Evolutionary conservation across 2,329 filamentous ascomycete genomes (phyloP).

Genomic region (Ceratocystis alfenasii): DNA sequence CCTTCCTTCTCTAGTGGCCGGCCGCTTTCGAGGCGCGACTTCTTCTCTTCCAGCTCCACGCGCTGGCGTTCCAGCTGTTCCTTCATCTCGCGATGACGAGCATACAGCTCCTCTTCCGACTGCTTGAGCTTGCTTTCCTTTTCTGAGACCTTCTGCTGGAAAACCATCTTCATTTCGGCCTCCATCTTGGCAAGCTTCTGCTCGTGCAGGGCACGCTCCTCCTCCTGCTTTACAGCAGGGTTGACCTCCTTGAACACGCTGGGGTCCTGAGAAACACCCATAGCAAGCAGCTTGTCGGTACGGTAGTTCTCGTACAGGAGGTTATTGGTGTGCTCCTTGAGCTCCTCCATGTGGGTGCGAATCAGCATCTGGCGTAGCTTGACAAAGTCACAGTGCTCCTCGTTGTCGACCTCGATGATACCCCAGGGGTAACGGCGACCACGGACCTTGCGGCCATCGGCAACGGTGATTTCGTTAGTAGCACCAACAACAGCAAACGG

Average conservation of each 20-base stretch:
- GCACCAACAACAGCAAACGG: slow-evolving; percentile 97
- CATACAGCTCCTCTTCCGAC: slow-evolving; percentile 97
- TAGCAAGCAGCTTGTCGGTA: slow-evolving; percentile 95
- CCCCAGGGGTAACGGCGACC: slow-evolving; percentile 97
- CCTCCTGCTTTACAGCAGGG: slow-evolving; percentile 98
- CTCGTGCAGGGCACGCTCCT: slow-evolving; percentile 94
- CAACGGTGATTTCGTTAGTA: slow-evolving; percentile 81
- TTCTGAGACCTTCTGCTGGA: slow-evolving; percentile 99
- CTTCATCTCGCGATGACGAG: slow-evolving; percentile 98
- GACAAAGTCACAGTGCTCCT: slow-evolving; percentile 99
- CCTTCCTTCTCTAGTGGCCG: slow-evolving; percentile 93
- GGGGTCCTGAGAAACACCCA: slow-evolving; percentile 97
- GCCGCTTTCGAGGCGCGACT: slow-evolving; percentile 84
- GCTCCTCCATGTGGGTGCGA: slow-evolving; percentile 99
- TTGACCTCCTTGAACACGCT: slow-evolving; percentile 99
- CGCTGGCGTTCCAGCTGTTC: slow-evolving; percentile 95
- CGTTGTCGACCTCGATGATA: slow-evolving; percentile 97
- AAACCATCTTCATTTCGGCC: slow-evolving; percentile 99
- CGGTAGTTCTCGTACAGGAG: slow-evolving; percentile 98
- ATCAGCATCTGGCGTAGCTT: slow-evolving; percentile 99
- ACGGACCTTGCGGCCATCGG: slow-evolving; percentile 89
- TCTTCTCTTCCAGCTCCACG: slow-evolving; percentile 95
- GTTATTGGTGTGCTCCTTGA: slow-evolving; percentile 99
- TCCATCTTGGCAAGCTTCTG: slow-evolving; percentile 99
- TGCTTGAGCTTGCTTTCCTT: slow-evolving; percentile 99